Evolutionary conservation across 176 grass and related monocot genomes (phyloP), one percentile per base, ranked within the genome.

Genomic region (Cymbopogon citratus): DNA sequence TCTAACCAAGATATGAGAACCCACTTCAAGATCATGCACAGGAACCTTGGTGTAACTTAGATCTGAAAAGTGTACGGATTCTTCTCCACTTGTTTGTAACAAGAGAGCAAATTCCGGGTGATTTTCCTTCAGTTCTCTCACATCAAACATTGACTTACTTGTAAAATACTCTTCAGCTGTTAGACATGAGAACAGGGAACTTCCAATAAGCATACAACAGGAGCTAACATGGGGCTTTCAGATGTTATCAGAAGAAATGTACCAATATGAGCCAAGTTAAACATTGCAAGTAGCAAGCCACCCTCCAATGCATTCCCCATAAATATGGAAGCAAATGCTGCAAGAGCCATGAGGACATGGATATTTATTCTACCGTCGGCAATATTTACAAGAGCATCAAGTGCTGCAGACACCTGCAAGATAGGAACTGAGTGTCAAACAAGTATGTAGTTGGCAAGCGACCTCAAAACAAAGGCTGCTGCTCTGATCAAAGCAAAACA

Each of bases 261-360:
- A 98, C 95, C 95, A 12, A 98, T 98, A 75, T 98, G 95, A 64
- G 95, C 95, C 59, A 98, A 84, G 68, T 98, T 98, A 89, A 98
- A 98, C 95, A 98, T 98, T 52, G 95, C 92, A 84, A 98, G 92
- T 87, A 98, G 92, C 41, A 98, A 81, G n/a, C 92, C 95, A 75
- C 95, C 95, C 81, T 98, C 95, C 88, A 98, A 88, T 41, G 95
- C 83, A 56, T 98, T 98, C 27, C 95, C 95, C 95, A 98, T 98
- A 80, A 98, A 98, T 83, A 98, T 86, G 62, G 95, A 98, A 61
- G 92, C 92, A 91, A 98, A 98, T 61, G 95, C 95, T 87, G 95
- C 95, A 79, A 98, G 88, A 73, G 95, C 95, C 95, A 98, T 98
- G 18, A 98, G 88, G 15, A 98, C 95, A 86, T 98, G 95, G 76